These are phyloP conservation scores for Citrus sp. DNA, from an alignment of 345 rosid species.

Conservation along the genomic window DNA sequence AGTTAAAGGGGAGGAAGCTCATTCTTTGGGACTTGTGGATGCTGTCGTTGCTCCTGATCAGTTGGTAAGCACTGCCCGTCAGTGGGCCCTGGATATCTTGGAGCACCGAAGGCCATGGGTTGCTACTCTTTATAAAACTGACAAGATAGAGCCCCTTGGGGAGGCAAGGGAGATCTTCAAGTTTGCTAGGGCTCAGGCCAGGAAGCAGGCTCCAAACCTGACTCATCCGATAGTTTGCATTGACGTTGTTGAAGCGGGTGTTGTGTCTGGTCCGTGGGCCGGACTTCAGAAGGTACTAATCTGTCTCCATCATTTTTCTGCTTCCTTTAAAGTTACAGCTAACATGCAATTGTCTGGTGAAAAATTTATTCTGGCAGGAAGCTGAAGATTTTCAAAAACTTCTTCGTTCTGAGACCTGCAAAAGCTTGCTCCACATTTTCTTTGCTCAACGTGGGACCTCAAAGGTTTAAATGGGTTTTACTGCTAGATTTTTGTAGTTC, in stretches of 20 bases:
- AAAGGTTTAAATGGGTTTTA: constrained; percentile 47
- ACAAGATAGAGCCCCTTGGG: constrained; percentile 79
- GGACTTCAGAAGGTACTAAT: constrained; percentile 74
- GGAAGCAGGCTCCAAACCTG: constrained; percentile 75
- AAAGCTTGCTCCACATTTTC: constrained; percentile 86
- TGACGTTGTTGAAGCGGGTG: constrained; percentile 77
- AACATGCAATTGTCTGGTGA: constrained; percentile 12
- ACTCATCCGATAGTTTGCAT: constrained; percentile 87
- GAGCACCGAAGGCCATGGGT: constrained; percentile 82
- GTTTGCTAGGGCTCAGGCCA: constrained; percentile 73
- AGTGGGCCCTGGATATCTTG: constrained; percentile 79
- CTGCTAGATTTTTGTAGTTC: background rate
- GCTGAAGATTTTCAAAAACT: constrained; percentile 59
- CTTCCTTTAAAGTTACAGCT: constrained; percentile 6
- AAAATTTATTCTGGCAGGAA: constrained; percentile 53
- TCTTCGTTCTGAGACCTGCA: constrained; percentile 58
- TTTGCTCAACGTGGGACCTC: constrained; percentile 85
- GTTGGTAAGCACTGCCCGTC: constrained; percentile 66
- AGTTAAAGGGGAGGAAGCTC: constrained; percentile 71
- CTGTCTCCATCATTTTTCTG: constrained; percentile 5
- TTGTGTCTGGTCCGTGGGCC: constrained; percentile 76
- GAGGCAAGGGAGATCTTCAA: constrained; percentile 88
- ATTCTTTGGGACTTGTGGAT: constrained; percentile 72
- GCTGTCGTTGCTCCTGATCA: constrained; percentile 67
- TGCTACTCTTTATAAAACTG: constrained; percentile 68